Conservation (phyloP, 2,329 filamentous ascomycete species). For the Alternaria gaisen region DNA sequence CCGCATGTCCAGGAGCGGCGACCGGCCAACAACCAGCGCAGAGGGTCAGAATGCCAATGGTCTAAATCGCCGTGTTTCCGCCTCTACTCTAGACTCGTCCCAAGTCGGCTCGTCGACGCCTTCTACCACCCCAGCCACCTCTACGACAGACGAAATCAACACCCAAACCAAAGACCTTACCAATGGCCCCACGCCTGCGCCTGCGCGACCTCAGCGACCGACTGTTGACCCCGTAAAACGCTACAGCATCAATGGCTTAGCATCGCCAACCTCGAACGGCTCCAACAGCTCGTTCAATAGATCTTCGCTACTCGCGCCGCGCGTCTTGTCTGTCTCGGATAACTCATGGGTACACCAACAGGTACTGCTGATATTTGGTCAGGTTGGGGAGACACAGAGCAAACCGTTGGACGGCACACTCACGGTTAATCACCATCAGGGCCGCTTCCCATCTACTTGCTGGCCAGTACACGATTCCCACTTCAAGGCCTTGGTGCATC, state of each 20-base stretch:
- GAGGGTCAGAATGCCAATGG: conserved; percentile 33
- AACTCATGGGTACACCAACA: conserved; percentile 96
- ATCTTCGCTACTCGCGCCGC: conserved; percentile 81
- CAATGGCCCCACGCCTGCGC: conserved; percentile 56
- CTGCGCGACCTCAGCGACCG: conserved; percentile 56
- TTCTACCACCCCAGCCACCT: conserved; percentile 69
- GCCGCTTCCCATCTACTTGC: conserved; percentile 79
- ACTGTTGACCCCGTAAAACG: conserved; percentile 58
- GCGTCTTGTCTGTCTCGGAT: conserved; percentile 79
- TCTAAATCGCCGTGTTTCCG: conserved; percentile 65
- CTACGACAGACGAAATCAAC: conserved; percentile 75
- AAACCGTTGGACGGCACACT: conserved; percentile 79
- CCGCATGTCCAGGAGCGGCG: conserved; percentile 66
- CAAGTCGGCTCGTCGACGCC: conserved; percentile 74
- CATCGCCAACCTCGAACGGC: conserved; percentile 61
- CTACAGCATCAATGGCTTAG: conserved; percentile 66
- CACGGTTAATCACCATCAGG: conserved; percentile 82
- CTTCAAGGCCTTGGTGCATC: conserved; percentile 90
- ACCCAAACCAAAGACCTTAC: conserved; percentile 65
- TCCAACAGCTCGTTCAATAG: conserved; percentile 61
- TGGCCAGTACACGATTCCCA: conserved; percentile 91
- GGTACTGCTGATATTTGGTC: conserved; percentile 80
- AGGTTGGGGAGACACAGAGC: conserved; percentile 76
- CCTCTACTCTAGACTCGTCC: conserved; percentile 67
- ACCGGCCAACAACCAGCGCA: conserved; percentile 24